A percentile compares a stretch with the other conserved stretches of the same genome.
phyloP scores from a whole-genome alignment of 257 asterid species.

The Solanum piurae region DNA sequence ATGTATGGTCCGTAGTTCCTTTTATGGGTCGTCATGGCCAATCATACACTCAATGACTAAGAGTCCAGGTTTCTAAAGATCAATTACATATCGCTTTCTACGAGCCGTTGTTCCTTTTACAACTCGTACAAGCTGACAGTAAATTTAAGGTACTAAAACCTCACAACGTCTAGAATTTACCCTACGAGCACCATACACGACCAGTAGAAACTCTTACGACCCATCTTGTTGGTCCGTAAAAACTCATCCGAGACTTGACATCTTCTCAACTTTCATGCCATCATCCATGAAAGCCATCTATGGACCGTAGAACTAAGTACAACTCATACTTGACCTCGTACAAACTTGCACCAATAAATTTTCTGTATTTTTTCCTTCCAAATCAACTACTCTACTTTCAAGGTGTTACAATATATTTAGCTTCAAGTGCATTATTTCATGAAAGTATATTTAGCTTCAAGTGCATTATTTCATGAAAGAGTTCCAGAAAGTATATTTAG shows the following conservation, averaged over 20 bases:
- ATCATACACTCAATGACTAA: background rate
- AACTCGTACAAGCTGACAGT: background rate
- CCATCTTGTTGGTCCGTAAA: background rate
- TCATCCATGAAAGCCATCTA: background rate
- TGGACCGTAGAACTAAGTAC: background rate
- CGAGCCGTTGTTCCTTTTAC: background rate
- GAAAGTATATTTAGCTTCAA: background rate
- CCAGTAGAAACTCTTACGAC: background rate
- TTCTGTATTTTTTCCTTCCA: background rate
- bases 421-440: background rate
- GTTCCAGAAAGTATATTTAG: background rate
- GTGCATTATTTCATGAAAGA: background rate
- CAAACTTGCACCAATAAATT: background rate
- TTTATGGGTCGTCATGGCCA: background rate
- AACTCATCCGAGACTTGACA: background rate
- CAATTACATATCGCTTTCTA: background rate
- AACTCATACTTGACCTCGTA: background rate
- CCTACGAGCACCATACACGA: background rate
- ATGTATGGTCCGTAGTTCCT: background rate
- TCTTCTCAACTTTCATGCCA: background rate
- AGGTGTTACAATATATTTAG: background rate
- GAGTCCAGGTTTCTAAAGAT: background rate
- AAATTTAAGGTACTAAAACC: background rate
- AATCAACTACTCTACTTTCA: background rate
- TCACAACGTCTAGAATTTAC: background rate